Conservation (phyloP, 176 grass and related monocot genomes). For the Hordeum vulgare region MorexV3_pseudomolecules_assembly NC_058518.1:418771457-418771956, state of each 20-base stretch:
- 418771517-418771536: too few relatives aligned
- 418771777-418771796: conserved; percentile 23
- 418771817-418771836: not conserved
- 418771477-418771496: too few relatives aligned
- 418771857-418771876: not conserved
- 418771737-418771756: conserved; percentile 46
- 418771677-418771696: not conserved
- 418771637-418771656: not conserved
- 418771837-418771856: not conserved
- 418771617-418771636: not conserved
- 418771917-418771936: conserved; percentile 26
- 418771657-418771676: not conserved
- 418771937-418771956: not conserved
- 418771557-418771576: too few relatives aligned
- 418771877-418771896: conserved; percentile 18
- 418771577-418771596: too few relatives aligned
- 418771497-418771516: too few relatives aligned
- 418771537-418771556: too few relatives aligned
- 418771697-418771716: not conserved
- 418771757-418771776: not conserved
- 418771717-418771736: not conserved
- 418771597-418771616: too few relatives aligned
- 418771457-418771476: too few relatives aligned
- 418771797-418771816: not conserved
- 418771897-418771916: not conserved